phyloP scores from a whole-genome alignment of 225 moss, liverwort and hornwort genomes.

The Rhytidiadelphus loreus region DNA sequence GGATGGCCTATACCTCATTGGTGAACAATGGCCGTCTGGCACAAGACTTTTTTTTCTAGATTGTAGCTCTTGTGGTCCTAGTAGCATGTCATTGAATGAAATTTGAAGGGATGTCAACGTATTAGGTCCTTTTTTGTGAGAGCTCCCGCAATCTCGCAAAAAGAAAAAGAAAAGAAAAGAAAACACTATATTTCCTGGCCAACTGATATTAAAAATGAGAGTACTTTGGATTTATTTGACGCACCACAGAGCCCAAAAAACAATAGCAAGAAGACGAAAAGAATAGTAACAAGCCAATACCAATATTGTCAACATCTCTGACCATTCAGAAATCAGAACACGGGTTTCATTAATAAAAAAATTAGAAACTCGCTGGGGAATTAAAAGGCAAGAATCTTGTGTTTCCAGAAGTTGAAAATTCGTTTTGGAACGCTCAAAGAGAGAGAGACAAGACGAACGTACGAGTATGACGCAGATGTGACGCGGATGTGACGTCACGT shows the following conservation, averaged over 20 bases:
- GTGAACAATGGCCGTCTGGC: too few species aligned
- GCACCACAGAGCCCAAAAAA: too few species aligned
- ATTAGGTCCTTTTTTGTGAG: background rate
- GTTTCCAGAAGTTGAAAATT: background rate
- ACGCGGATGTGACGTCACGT: background rate
- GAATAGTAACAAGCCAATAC: too few species aligned
- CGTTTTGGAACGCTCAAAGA: too few species aligned
- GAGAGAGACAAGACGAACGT: too few species aligned
- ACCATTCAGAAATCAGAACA: background rate
- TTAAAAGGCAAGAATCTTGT: too few species aligned
- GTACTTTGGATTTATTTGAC: too few species aligned
- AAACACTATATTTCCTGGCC: too few species aligned
- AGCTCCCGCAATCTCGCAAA: background rate
- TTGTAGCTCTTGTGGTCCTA: background rate
- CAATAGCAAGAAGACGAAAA: background rate
- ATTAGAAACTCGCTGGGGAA: background rate
- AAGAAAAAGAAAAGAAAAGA: background rate
- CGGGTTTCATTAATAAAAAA: background rate
- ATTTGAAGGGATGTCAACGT: background rate
- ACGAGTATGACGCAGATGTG: background rate
- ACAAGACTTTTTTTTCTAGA: background rate
- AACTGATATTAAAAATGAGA: background rate
- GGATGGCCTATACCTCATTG: background rate
- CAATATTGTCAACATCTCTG: background rate
- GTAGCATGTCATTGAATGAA: background rate